Conservation (phyloP, 768 basidiomycete species). For the Boletus subcaerulescens region DNA sequence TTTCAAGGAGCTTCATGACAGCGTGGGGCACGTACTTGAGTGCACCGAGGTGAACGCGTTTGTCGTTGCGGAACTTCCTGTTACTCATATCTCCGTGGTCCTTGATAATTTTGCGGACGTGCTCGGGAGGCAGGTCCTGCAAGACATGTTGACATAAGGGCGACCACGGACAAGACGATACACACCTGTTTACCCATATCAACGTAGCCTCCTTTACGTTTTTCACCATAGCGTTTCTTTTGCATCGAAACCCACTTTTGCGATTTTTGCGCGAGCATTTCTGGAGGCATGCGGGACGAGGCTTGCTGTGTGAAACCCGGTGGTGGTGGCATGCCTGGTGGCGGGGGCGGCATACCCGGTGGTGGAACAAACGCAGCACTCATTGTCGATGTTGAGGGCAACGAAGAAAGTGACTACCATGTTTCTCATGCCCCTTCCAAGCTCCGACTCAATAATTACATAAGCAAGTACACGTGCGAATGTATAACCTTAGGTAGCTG, state of each 20-base stretch:
- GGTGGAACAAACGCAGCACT: conserved; percentile 34
- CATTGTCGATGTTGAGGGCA: conserved; percentile 33
- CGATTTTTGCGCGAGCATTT: conserved; percentile 85
- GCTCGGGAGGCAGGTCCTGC: conserved; percentile 93
- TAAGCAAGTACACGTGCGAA: too few species aligned
- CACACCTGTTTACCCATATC: conserved; percentile 92
- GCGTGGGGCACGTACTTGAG: conserved; percentile 99
- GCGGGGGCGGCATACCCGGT: conserved; percentile 41
- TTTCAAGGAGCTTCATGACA: conserved; percentile 98
- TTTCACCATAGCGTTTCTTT: conserved; percentile 88
- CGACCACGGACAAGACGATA: not conserved
- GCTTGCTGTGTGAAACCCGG: conserved; percentile 32
- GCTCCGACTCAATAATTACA: conserved; percentile 11
- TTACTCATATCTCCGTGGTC: conserved; percentile 99
- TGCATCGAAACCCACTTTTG: conserved; percentile 97
- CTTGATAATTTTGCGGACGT: conserved; percentile 99
- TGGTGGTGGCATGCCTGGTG: conserved; percentile 42
- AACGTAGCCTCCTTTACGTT: conserved; percentile 82
- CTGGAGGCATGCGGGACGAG: conserved; percentile 49
- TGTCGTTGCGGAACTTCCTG: conserved; percentile 98
- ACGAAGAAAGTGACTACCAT: conserved; percentile 21
- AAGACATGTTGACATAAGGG: conserved; percentile 6
- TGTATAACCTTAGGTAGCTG: too few species aligned
- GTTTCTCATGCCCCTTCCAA: conserved; percentile 11
- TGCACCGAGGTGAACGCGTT: conserved; percentile 97